phyloP scores from a whole-genome alignment of 257 asterid species.

The Solanum lycopersicoides region DNA sequence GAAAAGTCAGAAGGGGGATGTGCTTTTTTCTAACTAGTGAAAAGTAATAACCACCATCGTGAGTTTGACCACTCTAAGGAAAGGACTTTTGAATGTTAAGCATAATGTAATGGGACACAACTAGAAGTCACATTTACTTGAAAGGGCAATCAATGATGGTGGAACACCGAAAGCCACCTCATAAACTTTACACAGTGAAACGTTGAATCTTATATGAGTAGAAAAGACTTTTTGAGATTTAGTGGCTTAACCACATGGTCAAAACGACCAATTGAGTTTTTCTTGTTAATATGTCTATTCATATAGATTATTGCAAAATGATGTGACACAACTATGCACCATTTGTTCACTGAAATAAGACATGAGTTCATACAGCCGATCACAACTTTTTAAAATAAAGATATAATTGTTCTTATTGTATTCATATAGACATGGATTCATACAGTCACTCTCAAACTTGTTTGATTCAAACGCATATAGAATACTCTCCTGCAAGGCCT shows the following conservation, averaged over 20 bases:
- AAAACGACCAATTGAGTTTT: not conserved
- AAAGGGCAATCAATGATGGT: slow-evolving; percentile 1
- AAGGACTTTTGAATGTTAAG: not conserved
- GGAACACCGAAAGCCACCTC: slow-evolving; percentile 22
- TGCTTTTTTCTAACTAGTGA: not conserved
- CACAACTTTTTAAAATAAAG: not conserved
- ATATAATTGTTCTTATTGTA: not conserved
- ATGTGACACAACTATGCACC: not conserved
- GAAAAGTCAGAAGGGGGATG: not conserved
- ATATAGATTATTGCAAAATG: not conserved
- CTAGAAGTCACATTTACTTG: not conserved
- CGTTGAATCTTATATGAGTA: not conserved
- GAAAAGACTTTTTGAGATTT: not conserved
- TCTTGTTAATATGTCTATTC: not conserved
- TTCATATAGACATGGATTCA: not conserved
- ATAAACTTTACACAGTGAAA: not conserved
- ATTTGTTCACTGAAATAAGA: not conserved
- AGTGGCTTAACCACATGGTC: not conserved
- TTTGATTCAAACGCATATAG: not conserved
- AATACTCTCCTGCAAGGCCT: not conserved
- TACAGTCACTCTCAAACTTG: not conserved
- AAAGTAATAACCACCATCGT: not conserved
- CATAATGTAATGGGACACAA: not conserved
- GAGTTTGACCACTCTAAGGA: not conserved
- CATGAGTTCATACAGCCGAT: not conserved